These are phyloP conservation scores for Nakazawaea molendinolei DNA, from an alignment of 805 yeast species.

Conservation along the genomic window DNA sequence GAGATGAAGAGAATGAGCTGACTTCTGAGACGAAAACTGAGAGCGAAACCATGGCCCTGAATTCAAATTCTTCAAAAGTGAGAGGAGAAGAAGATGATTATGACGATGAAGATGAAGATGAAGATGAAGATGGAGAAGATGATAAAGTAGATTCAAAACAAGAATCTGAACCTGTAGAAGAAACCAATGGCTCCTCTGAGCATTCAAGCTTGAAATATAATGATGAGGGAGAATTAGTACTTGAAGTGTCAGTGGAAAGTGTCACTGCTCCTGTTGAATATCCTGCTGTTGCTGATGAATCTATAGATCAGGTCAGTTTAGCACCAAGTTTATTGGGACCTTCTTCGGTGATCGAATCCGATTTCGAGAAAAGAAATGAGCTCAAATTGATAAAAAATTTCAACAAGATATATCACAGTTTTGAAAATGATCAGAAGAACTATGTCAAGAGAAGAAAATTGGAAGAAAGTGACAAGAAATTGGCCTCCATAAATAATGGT, in stretches of 20 bases:
- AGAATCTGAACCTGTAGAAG: constrained; percentile 11
- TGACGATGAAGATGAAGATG: constrained; percentile 26
- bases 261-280: constrained; percentile 4
- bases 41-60: constrained; percentile 19
- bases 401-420: constrained; percentile 67
- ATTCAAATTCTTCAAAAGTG: too few relatives aligned
- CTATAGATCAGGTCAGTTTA: background rate
- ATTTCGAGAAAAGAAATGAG: constrained; percentile 32
- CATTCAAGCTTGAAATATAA: constrained; percentile 16
- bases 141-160: too few relatives aligned
- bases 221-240: constrained; percentile 25
- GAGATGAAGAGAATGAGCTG: constrained; percentile 24
- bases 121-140: constrained; percentile 13
- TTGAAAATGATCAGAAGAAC: constrained; percentile 73
- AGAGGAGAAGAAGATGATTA: constrained; percentile 25
- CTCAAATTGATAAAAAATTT: constrained; percentile 48
- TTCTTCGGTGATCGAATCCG: constrained; percentile 32
- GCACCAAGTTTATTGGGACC: constrained; percentile 23
- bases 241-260: constrained; percentile 25
- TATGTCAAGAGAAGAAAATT: constrained; percentile 67
- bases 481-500: constrained; percentile 33
- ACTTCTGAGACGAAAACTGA: constrained; percentile 17
- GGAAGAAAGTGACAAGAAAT: constrained; percentile 72
- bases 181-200: constrained; percentile 7
- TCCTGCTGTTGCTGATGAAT: constrained; percentile 5